Evolutionary conservation across 495 filamentous ascomycete species (phyloP).

Genomic region (Neurospora sp.): DNA sequence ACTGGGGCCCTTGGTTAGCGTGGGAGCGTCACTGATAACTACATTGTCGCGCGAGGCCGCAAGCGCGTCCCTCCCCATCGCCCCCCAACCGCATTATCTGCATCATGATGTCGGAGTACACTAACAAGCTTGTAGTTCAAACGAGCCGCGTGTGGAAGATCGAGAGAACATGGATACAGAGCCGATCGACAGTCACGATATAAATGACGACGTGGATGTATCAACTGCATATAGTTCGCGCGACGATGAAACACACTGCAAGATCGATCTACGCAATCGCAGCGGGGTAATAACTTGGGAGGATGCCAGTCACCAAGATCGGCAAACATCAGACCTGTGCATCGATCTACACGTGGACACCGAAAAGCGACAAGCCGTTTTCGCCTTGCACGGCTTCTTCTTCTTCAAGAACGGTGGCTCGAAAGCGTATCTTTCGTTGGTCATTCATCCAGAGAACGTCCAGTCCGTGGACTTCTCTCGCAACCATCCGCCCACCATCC

Average conservation of each 20-base stretch:
- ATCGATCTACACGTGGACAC: not conserved
- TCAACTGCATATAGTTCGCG: not conserved
- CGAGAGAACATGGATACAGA: not conserved
- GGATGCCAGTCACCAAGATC: not conserved
- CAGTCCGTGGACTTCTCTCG: not conserved
- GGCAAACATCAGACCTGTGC: not conserved
- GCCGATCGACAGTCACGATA: not conserved
- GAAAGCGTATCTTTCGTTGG: not conserved
- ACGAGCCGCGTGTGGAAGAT: not conserved
- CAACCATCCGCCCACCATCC: not conserved
- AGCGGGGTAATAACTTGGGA: not conserved
- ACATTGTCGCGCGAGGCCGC: not conserved
- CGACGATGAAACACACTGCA: constrained; percentile 3
- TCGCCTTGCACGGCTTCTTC: not conserved
- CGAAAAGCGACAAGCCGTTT: not conserved
- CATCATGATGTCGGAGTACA: not conserved
- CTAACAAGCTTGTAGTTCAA: constrained; percentile 1
- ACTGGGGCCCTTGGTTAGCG: no score
- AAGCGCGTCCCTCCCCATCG: not conserved
- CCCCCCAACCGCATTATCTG: not conserved
- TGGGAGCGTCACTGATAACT: not conserved
- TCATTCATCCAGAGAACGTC: not conserved
- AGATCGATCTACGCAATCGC: not conserved
- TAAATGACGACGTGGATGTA: not conserved
- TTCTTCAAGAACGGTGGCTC: not conserved